phyloP scores from a whole-genome alignment of 192 early-diverging fungal genomes.

The Backusella parvicylindrica region DNA sequence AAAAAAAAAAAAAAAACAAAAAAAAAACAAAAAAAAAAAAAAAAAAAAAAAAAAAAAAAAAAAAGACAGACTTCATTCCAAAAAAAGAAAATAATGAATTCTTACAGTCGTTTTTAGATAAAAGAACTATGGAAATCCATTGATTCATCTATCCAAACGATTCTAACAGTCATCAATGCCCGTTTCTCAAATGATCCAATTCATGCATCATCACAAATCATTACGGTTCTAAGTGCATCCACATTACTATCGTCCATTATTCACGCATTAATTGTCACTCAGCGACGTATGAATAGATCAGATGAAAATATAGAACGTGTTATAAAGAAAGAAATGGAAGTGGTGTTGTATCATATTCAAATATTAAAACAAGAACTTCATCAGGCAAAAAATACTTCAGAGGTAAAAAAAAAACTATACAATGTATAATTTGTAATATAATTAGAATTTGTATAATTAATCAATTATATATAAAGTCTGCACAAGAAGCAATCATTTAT shows the following conservation, averaged over 20 bases:
- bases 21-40: neutral
- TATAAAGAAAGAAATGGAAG: neutral
- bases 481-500: conserved; percentile 4
- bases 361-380: neutral
- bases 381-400: neutral
- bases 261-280: neutral
- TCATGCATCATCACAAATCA: neutral
- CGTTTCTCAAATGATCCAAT: neutral
- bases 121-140: conserved; percentile 9
- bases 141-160: conserved; percentile 4
- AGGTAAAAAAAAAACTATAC: neutral
- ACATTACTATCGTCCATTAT: conserved; percentile 10
- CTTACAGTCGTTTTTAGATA: conserved; percentile 1
- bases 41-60: neutral
- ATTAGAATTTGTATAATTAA: too few species aligned
- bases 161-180: neutral
- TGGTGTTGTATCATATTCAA: conserved; percentile 6
- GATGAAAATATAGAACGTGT: neutral
- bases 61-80: neutral
- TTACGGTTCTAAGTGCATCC: conserved; percentile 10
- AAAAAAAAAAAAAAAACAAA: neutral
- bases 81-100: neutral
- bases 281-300: neutral
- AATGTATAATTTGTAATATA: too few species aligned
- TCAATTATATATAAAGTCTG: conserved; percentile 5